phyloP scores from a whole-genome alignment of 192 early-diverging fungal species.

The Coemansia sp. region DNA sequence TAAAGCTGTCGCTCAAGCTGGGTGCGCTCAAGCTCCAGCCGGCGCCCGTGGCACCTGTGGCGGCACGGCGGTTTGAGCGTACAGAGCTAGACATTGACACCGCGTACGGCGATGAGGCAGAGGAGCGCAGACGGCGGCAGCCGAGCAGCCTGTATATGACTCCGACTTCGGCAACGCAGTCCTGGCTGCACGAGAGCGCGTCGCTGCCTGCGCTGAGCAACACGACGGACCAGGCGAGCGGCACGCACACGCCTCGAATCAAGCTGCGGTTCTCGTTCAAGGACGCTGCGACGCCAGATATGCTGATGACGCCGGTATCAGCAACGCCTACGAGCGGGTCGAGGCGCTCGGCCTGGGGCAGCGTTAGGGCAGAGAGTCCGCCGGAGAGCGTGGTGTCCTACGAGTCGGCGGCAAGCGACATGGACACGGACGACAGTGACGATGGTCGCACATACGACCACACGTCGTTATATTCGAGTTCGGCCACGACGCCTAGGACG shows the following conservation, averaged over 20 bases:
- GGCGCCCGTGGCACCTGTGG: background rate
- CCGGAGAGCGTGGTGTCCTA: constrained; percentile 21
- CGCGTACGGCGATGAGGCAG: background rate
- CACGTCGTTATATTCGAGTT: background rate
- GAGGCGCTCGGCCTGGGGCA: constrained; percentile 11
- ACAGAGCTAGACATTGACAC: constrained; percentile 9
- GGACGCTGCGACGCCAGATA: background rate
- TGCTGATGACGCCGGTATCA: constrained; percentile 8
- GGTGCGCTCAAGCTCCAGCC: constrained; percentile 23
- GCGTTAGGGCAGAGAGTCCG: constrained; percentile 21
- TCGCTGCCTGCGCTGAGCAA: background rate
- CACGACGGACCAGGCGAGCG: constrained; percentile 7
- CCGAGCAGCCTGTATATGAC: constrained; percentile 6
- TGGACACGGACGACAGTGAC: constrained; percentile 42
- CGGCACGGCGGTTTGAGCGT: constrained; percentile 5
- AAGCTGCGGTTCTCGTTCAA: constrained; percentile 49
- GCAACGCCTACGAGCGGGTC: constrained; percentile 5
- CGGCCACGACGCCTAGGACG: background rate
- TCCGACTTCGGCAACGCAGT: constrained; percentile 4
- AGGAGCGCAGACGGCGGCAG: background rate
- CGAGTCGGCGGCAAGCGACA: constrained; percentile 29
- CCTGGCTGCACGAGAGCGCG: constrained; percentile 9
- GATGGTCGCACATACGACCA: constrained; percentile 33
- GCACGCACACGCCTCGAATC: constrained; percentile 33
- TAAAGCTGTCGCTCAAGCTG: constrained; percentile 50